These are phyloP conservation scores for Sisymbrium altissimum DNA, from an alignment of 345 rosid genomes.

Conservation along the genomic window DNA sequence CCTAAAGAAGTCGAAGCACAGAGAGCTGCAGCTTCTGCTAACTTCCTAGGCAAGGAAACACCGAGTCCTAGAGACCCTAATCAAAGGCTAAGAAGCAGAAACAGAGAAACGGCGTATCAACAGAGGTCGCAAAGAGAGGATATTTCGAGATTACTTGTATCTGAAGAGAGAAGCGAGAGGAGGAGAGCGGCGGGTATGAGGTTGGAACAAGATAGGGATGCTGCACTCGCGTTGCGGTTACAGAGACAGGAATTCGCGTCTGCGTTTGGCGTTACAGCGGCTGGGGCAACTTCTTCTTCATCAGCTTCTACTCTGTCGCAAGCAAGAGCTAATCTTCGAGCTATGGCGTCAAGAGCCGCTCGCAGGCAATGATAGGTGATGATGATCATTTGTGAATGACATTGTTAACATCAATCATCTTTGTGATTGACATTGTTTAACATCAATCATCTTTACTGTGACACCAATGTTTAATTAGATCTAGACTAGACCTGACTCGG, in stretches of 20 bases:
- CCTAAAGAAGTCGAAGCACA: slow-evolving; percentile 84
- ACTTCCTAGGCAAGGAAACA: slow-evolving; percentile 5
- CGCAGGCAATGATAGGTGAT: slow-evolving; percentile 35
- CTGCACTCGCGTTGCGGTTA: slow-evolving; percentile 74
- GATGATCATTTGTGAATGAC: slow-evolving; percentile 4
- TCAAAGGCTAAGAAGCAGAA: slow-evolving; percentile 21
- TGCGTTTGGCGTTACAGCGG: slow-evolving; percentile 44
- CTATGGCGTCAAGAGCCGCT: slow-evolving; percentile 86
- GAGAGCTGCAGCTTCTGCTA: slow-evolving; percentile 47
- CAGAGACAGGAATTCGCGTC: slow-evolving; percentile 82
- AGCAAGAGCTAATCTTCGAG: slow-evolving; percentile 86
- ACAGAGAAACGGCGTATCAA: slow-evolving; percentile 35
- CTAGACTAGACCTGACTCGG: too few species aligned
- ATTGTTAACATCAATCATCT: not conserved
- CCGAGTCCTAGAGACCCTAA: slow-evolving; percentile 16
- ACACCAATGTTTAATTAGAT: not conserved
- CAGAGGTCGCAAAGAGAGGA: slow-evolving; percentile 74
- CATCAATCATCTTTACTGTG: not conserved
- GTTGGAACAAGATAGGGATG: slow-evolving; percentile 64
- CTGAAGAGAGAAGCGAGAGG: slow-evolving; percentile 41
- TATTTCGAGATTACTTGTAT: slow-evolving; percentile 40
- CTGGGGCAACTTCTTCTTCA: slow-evolving; percentile 27
- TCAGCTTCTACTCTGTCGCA: slow-evolving; percentile 26
- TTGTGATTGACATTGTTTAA: not conserved
- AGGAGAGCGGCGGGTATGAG: slow-evolving; percentile 31